Conservation (phyloP, 805 yeast species). For the Millerozyma acaciae region DNA sequence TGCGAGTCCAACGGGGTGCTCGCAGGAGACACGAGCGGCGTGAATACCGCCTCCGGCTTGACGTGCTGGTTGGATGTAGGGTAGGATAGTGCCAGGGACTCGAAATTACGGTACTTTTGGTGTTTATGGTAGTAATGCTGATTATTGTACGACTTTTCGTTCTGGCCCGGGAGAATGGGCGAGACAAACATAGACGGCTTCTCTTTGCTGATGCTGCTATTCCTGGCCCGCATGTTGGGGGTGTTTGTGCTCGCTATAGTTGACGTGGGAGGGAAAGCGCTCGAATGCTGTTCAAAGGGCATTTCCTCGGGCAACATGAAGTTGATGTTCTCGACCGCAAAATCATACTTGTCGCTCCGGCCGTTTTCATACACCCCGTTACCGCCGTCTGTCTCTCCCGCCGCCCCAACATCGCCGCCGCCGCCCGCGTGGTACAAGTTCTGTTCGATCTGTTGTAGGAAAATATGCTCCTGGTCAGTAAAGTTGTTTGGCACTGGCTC, state of each 20-base stretch:
- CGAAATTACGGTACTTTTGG: conserved; percentile 9
- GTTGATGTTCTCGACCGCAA: conserved; percentile 20
- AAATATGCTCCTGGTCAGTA: conserved; percentile 22
- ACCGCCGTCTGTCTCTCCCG: conserved; percentile 1
- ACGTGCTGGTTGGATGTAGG: conserved; percentile 29
- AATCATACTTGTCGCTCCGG: conserved; percentile 15
- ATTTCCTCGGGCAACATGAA: conserved; percentile 22
- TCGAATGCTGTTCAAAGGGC: conserved; percentile 12
- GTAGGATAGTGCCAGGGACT: conserved; percentile 10
- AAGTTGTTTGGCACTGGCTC: conserved; percentile 10
- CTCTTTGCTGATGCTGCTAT: conserved; percentile 2
- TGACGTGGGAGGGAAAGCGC: conserved; percentile 25
- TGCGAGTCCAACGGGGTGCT: conserved; percentile 57
- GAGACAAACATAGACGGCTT: conserved; percentile 17
- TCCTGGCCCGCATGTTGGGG: conserved; percentile 21
- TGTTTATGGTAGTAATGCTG: conserved; percentile 39
- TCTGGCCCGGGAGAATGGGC: conserved; percentile 41
- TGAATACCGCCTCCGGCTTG: conserved; percentile 60
- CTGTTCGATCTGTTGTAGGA: conserved; percentile 27
- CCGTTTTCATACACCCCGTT: conserved; percentile 1
- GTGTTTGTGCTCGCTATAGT: conserved; percentile 17
- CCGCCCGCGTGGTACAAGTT: conserved; percentile 19
- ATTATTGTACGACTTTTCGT: conserved; percentile 37
- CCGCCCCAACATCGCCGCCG: not conserved
- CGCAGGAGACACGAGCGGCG: conserved; percentile 76